These are phyloP conservation scores for Selaginella tamariscina DNA, from an alignment of 75 land plant genomes.

Conservation along the genomic window DNA sequence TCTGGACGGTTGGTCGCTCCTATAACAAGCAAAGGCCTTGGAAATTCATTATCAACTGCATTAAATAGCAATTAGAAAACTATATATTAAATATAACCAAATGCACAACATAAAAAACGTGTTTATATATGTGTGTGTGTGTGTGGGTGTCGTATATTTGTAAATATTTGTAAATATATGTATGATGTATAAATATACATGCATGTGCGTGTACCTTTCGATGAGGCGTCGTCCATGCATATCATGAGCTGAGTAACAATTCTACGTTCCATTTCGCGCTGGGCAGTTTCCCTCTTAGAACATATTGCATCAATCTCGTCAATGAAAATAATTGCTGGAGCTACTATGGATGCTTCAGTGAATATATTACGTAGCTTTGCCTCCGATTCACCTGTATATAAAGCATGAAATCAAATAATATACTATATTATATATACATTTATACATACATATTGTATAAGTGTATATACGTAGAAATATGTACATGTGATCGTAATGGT, in stretches of 20 bases:
- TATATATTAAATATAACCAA: too few relatives aligned
- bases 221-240: conserved; percentile 65
- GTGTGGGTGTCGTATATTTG: too few relatives aligned
- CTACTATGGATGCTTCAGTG: conserved; percentile 61
- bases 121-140: too few relatives aligned
- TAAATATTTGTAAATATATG: too few relatives aligned
- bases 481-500: too few relatives aligned
- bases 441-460: too few relatives aligned
- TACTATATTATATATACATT: not conserved
- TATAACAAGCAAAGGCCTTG: conserved; percentile 78
- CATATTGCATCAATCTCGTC: conserved; percentile 95
- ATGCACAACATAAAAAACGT: too few relatives aligned
- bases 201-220: too few relatives aligned
- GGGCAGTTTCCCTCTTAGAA: conserved; percentile 76
- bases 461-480: too few relatives aligned
- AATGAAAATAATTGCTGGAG: conserved; percentile 83
- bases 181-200: too few relatives aligned
- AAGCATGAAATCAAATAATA: not conserved
- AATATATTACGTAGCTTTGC: conserved; percentile 76
- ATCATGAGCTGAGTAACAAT: conserved; percentile 93
- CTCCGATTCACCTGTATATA: conserved; percentile 71
- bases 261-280: conserved; percentile 91
- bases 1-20: conserved; percentile 98
- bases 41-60: conserved; percentile 17
- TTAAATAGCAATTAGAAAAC: too few relatives aligned